Percentiles rank a stretch among this genome's conserved stretches.
phyloP scores from a whole-genome alignment of 495 filamentous ascomycete genomes.

The Jackrogersella minutella region DNA sequence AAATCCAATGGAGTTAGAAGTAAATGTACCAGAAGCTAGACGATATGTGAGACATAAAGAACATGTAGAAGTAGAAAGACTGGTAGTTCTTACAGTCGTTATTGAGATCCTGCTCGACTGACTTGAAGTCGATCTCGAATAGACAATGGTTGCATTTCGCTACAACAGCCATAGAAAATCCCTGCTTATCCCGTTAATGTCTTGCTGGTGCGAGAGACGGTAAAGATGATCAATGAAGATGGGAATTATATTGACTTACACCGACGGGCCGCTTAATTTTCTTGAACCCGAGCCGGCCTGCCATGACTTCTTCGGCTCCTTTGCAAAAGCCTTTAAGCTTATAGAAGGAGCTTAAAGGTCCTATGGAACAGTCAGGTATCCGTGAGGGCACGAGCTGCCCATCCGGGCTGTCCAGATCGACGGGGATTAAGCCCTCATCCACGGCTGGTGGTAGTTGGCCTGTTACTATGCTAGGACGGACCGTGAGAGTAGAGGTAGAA shows the following conservation, averaged over 20 bases:
- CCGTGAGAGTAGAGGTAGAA: slow-evolving; percentile 27
- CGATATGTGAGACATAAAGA: slow-evolving; percentile 8
- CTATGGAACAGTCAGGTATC: slow-evolving; percentile 47
- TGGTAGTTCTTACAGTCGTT: slow-evolving; percentile 43
- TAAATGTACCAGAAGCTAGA: slow-evolving; percentile 47
- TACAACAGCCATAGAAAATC: slow-evolving; percentile 42
- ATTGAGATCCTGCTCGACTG: slow-evolving; percentile 50
- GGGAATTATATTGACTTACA: slow-evolving; percentile 24
- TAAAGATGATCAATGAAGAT: not conserved
- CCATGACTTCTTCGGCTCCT: slow-evolving; percentile 50
- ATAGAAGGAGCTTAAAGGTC: slow-evolving; percentile 48
- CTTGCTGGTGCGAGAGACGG: too few species aligned
- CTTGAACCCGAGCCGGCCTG: slow-evolving; percentile 49
- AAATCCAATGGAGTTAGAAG: slow-evolving; percentile 46
- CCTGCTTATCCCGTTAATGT: slow-evolving; percentile 26
- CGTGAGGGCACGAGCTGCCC: slow-evolving; percentile 19
- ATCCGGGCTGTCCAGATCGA: slow-evolving; percentile 39
- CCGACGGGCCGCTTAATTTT: slow-evolving; percentile 47
- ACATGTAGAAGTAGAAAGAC: not conserved
- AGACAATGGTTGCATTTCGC: slow-evolving; percentile 53
- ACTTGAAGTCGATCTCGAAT: slow-evolving; percentile 51
- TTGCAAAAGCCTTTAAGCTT: slow-evolving; percentile 54
- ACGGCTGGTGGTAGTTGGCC: slow-evolving; percentile 2
- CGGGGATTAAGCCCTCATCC: slow-evolving; percentile 49
- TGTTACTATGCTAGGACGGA: not conserved